A percentile compares a stretch with the other conserved stretches of the same genome.
Conservation (phyloP, 768 basidiomycete species). For the Leccinum fibrillosum region DNA sequence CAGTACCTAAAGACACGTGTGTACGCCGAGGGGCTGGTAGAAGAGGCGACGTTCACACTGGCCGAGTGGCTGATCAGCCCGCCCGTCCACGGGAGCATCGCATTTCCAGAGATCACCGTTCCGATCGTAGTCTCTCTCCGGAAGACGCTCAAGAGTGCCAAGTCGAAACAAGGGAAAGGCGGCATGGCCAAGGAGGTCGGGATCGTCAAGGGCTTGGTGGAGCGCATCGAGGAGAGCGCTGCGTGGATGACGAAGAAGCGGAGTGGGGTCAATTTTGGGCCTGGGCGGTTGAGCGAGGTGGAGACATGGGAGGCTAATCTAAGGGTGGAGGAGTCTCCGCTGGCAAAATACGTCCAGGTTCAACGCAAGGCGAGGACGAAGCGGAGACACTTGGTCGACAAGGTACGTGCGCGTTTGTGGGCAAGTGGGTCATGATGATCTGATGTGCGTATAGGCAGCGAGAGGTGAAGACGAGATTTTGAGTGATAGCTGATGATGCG, state of each 20-base stretch:
- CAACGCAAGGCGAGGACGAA: constrained; percentile 80
- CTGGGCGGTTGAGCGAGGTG: constrained; percentile 66
- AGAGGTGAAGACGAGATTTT: constrained; percentile 61
- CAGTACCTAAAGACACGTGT: constrained; percentile 87
- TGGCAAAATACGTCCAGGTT: constrained; percentile 72
- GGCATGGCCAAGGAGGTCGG: constrained; percentile 52
- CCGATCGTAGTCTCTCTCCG: constrained; percentile 73
- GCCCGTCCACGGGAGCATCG: constrained; percentile 77
- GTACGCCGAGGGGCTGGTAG: constrained; percentile 76
- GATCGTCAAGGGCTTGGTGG: constrained; percentile 72
- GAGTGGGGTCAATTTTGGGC: constrained; percentile 69
- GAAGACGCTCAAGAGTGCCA: constrained; percentile 65
- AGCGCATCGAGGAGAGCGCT: constrained; percentile 82
- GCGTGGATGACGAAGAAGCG: constrained; percentile 75
- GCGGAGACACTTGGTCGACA: constrained; percentile 64
- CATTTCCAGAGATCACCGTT: constrained; percentile 89
- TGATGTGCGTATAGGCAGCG: neutral
- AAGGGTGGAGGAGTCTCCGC: constrained; percentile 52
- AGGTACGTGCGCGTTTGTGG: constrained; percentile 43
- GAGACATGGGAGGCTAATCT: constrained; percentile 67
- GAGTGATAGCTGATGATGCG: constrained; percentile 36
- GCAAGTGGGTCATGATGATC: neutral
- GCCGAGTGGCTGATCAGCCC: constrained; percentile 76
- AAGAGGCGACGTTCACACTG: constrained; percentile 76
- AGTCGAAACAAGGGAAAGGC: constrained; percentile 34